These are phyloP conservation scores for Obba rivulosa DNA, from an alignment of 768 basidiomycete species.

Conservation along the genomic window DNA sequence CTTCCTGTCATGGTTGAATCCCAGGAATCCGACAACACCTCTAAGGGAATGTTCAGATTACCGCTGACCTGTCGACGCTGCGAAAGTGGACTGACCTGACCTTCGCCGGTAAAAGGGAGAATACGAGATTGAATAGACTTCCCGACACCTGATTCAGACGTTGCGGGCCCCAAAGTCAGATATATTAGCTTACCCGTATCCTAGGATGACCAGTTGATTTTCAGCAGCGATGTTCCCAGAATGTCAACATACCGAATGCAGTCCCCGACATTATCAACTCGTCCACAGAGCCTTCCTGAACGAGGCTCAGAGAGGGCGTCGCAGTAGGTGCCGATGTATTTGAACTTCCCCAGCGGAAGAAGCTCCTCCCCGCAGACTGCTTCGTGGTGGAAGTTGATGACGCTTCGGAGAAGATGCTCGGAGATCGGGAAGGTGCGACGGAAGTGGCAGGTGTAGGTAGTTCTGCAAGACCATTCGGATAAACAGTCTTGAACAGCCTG, in stretches of 20 bases:
- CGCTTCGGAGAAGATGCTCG: slow-evolving; percentile 17
- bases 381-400: slow-evolving; percentile 5
- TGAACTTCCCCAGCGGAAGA: slow-evolving; percentile 20
- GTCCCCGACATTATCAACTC: slow-evolving; percentile 71
- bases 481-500: slow-evolving; percentile 27
- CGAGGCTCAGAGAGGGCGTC: slow-evolving; percentile 16
- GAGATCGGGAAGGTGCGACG: slow-evolving; percentile 14
- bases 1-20: slow-evolving; percentile 67
- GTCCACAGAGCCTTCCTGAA: slow-evolving; percentile 53
- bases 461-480: slow-evolving; percentile 20
- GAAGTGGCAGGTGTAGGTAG: slow-evolving; percentile 24
- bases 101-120: slow-evolving; percentile 69
- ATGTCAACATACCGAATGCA: slow-evolving; percentile 55
- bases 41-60: slow-evolving; percentile 28
- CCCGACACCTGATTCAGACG: slow-evolving; percentile 48
- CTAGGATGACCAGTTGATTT: slow-evolving; percentile 11
- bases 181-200: slow-evolving; percentile 22
- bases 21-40: slow-evolving; percentile 68
- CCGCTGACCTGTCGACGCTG: neutral
- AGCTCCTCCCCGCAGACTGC: slow-evolving; percentile 8
- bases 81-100: slow-evolving; percentile 43
- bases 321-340: slow-evolving; percentile 14
- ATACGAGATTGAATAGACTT: slow-evolving; percentile 77
- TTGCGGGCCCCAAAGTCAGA: neutral
- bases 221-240: neutral